Base-by-base conservation (phyloP, 306 rosid species). In the Spatholobus suberectus region DNA sequence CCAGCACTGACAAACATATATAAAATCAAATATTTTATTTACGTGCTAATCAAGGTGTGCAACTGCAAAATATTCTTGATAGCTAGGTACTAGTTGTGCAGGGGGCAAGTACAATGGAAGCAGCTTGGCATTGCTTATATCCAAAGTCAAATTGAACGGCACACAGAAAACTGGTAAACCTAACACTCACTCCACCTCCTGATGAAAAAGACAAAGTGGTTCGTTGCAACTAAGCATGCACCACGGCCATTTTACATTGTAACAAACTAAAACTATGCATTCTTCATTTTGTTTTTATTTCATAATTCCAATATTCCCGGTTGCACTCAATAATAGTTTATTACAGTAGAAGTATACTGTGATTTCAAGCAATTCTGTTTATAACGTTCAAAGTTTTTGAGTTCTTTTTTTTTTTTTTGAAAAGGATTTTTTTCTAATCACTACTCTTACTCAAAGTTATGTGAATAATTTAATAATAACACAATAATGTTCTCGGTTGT, bases 181-280 rank as follows among this genome's bases (percentile, higher is more conserved):
- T 40, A 76, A 81, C 58, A 70, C 85, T 61, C 79, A 85, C 79
- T 81, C 75, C 82, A 80, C 75, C 79, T 69, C 46, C 9, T 57
- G 20, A 55, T 14, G 17, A 41, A 68, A 80, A 80, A 75, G 81
- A 84, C 80, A 84, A n/a, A 43, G 10, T 73, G 83, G 72, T 79
- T 74, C 8, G 74, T 74, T 80, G 85, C 69, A 84, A 74, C 81
- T 79, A 75, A 74, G 78, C 77, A 68, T 46, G 71, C 43, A 72
- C 66, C 44, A 4, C 41, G 3, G 4, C 41, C 43, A 32, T 20
- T 34, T 73, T 52, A 9, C 20, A 55, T 55, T 20, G 27, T 1
- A 62, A 70, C 82, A 44, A 74, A 59, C 74, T 68, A 24, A 46
- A 10, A 51, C 67, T 24, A 5, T 13, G 4, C 43, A 57, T 8